These are phyloP conservation scores for Naegleria lovaniensis DNA, from an alignment of 208 protist species.

Conservation along the genomic window DNA sequence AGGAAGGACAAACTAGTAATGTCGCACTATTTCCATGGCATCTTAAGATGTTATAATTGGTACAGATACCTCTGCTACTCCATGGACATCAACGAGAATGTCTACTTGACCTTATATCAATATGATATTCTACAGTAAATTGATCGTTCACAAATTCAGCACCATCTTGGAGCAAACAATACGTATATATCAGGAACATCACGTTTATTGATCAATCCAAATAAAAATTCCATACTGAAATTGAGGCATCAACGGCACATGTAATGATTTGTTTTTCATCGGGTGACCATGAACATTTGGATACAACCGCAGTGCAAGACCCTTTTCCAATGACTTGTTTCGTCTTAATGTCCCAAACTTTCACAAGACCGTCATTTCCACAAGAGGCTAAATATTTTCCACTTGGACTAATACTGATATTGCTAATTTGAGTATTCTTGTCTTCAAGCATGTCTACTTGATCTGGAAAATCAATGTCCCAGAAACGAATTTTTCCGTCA, in stretches of 20 bases:
- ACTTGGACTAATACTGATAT: neutral
- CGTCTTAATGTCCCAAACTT: conserved; percentile 2
- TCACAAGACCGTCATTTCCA: neutral
- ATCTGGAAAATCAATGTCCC: conserved; percentile 27
- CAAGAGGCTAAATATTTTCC: conserved; percentile 24
- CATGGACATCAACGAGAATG: too few species aligned
- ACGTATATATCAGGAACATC: too few species aligned
- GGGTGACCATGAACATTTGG: neutral
- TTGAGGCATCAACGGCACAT: neutral
- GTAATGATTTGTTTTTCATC: conserved; percentile 33
- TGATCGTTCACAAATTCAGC: too few species aligned
- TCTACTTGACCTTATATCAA: too few species aligned
- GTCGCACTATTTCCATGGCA: too few species aligned
- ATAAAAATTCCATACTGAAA: conserved; percentile 27
- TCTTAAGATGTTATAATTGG: too few species aligned
- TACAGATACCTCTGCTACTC: too few species aligned
- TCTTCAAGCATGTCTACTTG: neutral
- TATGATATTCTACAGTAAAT: too few species aligned
- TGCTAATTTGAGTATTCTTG: neutral
- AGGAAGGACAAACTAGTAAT: too few species aligned
- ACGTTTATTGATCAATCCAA: too few species aligned
- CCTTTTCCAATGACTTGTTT: neutral
- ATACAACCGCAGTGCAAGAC: neutral
- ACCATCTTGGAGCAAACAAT: too few species aligned
- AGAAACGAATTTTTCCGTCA: conserved; percentile 13